Conservation (phyloP, 106 monocot genomes). For the Platanthera guangdongensis region DNA sequence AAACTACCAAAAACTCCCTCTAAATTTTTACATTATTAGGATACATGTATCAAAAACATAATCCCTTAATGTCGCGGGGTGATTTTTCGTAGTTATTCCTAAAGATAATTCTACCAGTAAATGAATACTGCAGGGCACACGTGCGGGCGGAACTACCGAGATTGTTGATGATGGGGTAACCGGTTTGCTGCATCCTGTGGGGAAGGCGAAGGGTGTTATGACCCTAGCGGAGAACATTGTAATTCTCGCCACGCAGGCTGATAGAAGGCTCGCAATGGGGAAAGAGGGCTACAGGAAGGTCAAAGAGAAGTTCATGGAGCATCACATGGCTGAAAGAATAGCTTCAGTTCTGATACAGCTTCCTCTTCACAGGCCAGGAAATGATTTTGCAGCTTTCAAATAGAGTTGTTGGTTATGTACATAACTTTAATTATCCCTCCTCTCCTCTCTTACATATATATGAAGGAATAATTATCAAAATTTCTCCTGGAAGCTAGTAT, state of each 20-base stretch:
- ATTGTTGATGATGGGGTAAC: constrained; percentile 78
- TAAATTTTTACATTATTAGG: background rate
- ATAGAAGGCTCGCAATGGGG: constrained; percentile 61
- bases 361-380: constrained; percentile 3
- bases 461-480: too few relatives aligned
- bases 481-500: too few relatives aligned
- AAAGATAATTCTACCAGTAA: background rate
- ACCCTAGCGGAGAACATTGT: constrained; percentile 78
- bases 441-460: too few relatives aligned
- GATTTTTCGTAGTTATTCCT: background rate
- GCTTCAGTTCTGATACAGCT: constrained; percentile 63
- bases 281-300: constrained; percentile 77
- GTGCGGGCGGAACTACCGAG: constrained; percentile 92
- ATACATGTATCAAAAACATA: too few relatives aligned
- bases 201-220: constrained; percentile 60
- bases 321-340: constrained; percentile 82
- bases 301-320: constrained; percentile 78
- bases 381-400: too few relatives aligned
- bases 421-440: too few relatives aligned
- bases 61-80: too few relatives aligned
- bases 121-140: constrained; percentile 45
- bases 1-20: background rate
- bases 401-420: too few relatives aligned
- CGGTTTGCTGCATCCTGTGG: constrained; percentile 79
- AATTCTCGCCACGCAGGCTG: constrained; percentile 54